phyloP scores from a whole-genome alignment of 305 asterid genomes.

The Fraxinus xanthoxyloides region DNA sequence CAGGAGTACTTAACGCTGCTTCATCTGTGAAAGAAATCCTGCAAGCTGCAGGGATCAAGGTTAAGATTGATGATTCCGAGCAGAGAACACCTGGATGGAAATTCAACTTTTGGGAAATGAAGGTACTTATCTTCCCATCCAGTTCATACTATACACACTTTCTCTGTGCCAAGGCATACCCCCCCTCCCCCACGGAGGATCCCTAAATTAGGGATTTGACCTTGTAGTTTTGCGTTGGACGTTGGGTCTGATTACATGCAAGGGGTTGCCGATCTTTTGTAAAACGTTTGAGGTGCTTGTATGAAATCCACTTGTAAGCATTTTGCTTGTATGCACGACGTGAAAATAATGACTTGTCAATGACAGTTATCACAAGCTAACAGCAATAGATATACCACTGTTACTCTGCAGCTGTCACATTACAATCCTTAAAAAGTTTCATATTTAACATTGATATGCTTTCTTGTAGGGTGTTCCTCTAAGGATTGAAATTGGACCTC shows the following conservation, averaged over 20 bases:
- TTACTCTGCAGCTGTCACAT: neutral
- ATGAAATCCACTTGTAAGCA: neutral
- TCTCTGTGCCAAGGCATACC: neutral
- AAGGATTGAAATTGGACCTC: conserved; percentile 94
- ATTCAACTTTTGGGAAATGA: conserved; percentile 97
- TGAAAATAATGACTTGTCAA: neutral
- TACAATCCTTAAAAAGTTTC: conserved; percentile 10
- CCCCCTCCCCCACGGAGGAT: neutral
- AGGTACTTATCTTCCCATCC: conserved; percentile 43
- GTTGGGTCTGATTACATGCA: neutral
- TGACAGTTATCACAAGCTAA: neutral
- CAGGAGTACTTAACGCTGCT: conserved; percentile 65
- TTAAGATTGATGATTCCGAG: conserved; percentile 83
- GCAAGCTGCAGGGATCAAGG: conserved; percentile 72
- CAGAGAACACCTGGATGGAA: conserved; percentile 99
- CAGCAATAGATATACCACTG: neutral
- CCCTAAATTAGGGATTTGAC: neutral
- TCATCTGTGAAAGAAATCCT: conserved; percentile 66
- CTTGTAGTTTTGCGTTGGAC: neutral
- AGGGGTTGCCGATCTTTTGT: neutral
- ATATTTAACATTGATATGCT: conserved; percentile 21
- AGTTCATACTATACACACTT: neutral
- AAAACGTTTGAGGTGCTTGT: neutral
- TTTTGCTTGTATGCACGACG: neutral
- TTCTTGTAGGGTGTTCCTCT: conserved; percentile 84